These are phyloP conservation scores for Pestalotiopsis sp. DNA, from an alignment of 2,329 filamentous ascomycete species.

Conservation along the genomic window DNA sequence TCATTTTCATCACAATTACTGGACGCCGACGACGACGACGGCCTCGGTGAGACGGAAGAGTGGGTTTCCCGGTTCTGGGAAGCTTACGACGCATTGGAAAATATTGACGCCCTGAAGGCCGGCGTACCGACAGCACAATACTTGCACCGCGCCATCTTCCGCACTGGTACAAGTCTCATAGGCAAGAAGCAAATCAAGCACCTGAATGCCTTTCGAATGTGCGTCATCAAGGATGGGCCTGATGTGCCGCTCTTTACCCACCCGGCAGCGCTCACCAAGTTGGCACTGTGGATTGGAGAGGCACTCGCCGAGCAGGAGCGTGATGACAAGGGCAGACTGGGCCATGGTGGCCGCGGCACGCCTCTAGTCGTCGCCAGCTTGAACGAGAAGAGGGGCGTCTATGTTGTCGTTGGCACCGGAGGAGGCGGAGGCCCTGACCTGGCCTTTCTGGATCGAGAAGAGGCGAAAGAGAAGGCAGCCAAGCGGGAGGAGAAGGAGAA, in stretches of 20 bases:
- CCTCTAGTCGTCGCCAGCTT: conserved; percentile 89
- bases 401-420: conserved; percentile 90
- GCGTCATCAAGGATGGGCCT: conserved; percentile 91
- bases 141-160: conserved; percentile 88
- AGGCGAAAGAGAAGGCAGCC: conserved; percentile 62
- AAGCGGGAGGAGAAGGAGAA: conserved; percentile 66
- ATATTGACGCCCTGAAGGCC: conserved; percentile 74
- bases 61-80: conserved; percentile 72
- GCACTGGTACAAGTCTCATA: conserved; percentile 87
- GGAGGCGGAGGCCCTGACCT: conserved; percentile 79
- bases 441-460: conserved; percentile 68
- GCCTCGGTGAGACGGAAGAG: conserved; percentile 58
- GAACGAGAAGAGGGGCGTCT: conserved; percentile 84
- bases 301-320: conserved; percentile 88
- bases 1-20: conserved; percentile 23
- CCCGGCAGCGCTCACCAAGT: conserved; percentile 87
- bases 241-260: conserved; percentile 92
- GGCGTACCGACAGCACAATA: conserved; percentile 85
- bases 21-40: conserved; percentile 44
- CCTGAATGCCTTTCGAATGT: conserved; percentile 90
- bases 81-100: conserved; percentile 71
- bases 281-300: conserved; percentile 92
- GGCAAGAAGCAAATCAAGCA: conserved; percentile 94
- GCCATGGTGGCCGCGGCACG: conserved; percentile 71
- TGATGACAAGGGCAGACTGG: conserved; percentile 70